Evolutionary conservation across 305 asterid genomes (phyloP), one percentile per base, ranked within the genome.

Genomic region (Fraxinus platypoda): DNA sequence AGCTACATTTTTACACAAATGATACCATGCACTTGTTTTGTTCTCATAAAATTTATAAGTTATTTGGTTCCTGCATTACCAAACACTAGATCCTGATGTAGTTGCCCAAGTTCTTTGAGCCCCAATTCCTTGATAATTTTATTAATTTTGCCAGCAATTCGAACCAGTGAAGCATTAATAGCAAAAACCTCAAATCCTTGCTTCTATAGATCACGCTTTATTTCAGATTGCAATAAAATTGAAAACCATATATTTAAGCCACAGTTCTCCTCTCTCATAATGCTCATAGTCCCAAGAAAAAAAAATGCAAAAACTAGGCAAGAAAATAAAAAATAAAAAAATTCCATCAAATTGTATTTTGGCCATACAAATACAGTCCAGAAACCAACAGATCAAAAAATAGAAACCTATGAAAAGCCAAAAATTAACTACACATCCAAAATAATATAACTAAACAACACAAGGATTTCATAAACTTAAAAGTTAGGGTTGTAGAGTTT

Each of bases 51-150:
- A 85, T 93, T 94, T 49, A 93, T 93, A 71, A 97, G 84, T 1
- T 94, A 98, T 87, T 95, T 93, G 43, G 97, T 94, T 87, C 96
- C 97, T 78, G 95, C 98, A 89, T 94, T 98, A 87, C 98, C 99
- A 81, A 97, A 97, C 79, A 94, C 99, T 87, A 97, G 95, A 86
- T 94, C 97, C 85, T 97, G 98, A 91, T 97, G 97, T 79, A 97
- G 88, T 82, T 97, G 91, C 76, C 99, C 98, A 86, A 97, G 90
- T 83, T 95, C 99, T 90, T 90, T 95, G 71, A 97, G 94, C 80
- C 93, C 94, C 76, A 86, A 85, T 81, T 97, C 99, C 26, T 88
- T 87, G 76, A 97, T 97, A 82, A 89, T 91, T 88, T 80, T 92
- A 90, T 93, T 93, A 76, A 97, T 88, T 87, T 91, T 94, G 76